phyloP scores from a whole-genome alignment of 2,329 filamentous ascomycete genomes.

The Phialophora verrucosa region DNA sequence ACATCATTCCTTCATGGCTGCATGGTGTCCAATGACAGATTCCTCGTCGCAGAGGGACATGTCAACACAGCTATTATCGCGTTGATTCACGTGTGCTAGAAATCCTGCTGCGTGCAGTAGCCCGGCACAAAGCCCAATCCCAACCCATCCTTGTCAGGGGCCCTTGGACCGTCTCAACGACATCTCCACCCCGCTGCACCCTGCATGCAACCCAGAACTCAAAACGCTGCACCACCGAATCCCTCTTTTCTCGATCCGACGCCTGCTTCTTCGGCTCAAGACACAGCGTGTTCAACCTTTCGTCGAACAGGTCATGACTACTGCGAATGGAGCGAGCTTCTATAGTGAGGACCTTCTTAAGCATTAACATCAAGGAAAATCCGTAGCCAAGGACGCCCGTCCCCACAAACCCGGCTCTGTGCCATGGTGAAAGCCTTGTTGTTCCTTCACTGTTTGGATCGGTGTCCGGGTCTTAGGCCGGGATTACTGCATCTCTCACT shows the following conservation, averaged over 20 bases:
- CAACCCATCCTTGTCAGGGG: constrained; percentile 10
- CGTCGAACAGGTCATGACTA: neutral
- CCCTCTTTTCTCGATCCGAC: neutral
- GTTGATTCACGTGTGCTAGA: constrained; percentile 8
- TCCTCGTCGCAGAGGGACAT: neutral
- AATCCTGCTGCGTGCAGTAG: constrained; percentile 3
- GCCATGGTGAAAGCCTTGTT: neutral
- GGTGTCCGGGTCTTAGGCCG: neutral
- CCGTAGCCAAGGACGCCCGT: neutral
- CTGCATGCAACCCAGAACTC: constrained; percentile 2
- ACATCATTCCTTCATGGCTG: neutral
- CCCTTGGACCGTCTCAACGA: neutral
- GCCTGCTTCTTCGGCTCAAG: constrained; percentile 9
- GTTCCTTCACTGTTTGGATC: neutral
- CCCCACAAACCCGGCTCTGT: neutral
- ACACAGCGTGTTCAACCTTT: neutral
- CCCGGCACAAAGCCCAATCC: constrained; percentile 2
- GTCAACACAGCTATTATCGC: neutral
- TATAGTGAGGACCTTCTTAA: no score
- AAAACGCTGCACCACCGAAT: neutral
- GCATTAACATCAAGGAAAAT: neutral
- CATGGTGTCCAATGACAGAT: neutral
- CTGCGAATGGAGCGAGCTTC: neutral
- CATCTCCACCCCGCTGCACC: constrained; percentile 10
- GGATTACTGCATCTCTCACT: neutral